Evolutionary conservation across 208 protist genomes (phyloP), one percentile per base, ranked within the genome.

Genomic region (Lotmaria passim): DNA sequence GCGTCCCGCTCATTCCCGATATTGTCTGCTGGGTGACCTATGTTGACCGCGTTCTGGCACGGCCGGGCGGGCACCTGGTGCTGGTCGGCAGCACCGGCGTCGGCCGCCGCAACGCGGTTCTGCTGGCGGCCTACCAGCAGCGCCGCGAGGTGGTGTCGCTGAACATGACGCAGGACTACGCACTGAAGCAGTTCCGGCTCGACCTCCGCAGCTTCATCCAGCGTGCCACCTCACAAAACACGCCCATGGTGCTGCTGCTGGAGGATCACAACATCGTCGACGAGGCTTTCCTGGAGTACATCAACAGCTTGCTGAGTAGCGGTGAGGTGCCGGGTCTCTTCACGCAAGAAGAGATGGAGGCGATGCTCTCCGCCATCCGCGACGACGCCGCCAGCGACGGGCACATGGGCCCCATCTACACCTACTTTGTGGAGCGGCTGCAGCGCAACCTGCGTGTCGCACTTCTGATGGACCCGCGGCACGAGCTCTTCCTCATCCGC

Each of bases 241-340:
- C 83, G 52, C 85, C 98, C 26, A 85, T 93, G n/a, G 96, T 99
- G 55, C 77, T 99, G 4, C 84, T 99, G 24, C 96, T 98, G 53
- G 98, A 99, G 66, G 97, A 99, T 63, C 93, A 97, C 73, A 95
- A 99, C 77, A 91, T 99, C 55, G 97, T 98, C 36, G 69, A 98
- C 24, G 98, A 99, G 69, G 61, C 81, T 12, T 99, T 99, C 85
- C 78, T 99, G 19, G 98, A 99, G 84, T 92, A 97, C 67, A 86
- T 99, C 63, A 99, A 99, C 79, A 91, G 93, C 46, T 76, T 97
- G 34, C 79, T 98, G 36, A 94, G 91, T 71, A 92, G 89, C 70
- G 95, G 95, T 43, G 93, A 98, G 67, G 87, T 99, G 21, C 93
- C 98, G 7, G 95, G 95, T 21, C 82, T 99, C 14, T 99, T 99